These are phyloP conservation scores for Flaveria robusta DNA, from an alignment of 129 eudicot genomes.

Conservation along the genomic window DNA sequence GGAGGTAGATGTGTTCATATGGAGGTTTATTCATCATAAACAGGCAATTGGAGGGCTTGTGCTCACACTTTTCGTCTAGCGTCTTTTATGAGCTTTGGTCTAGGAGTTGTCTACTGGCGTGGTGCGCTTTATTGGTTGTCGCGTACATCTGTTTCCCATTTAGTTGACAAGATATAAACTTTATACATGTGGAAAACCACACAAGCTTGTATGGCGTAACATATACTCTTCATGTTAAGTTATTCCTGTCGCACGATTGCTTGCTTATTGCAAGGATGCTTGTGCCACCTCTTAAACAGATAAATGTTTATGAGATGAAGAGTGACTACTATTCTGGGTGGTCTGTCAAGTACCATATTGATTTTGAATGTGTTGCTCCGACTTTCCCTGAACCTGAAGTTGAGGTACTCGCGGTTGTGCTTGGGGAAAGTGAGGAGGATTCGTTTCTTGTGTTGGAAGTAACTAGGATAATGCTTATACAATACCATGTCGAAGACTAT, in stretches of 20 bases:
- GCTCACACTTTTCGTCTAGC: not conserved
- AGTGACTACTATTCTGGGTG: not conserved
- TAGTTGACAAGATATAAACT: not conserved
- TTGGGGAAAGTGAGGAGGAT: conserved; percentile 3
- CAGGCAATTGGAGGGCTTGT: not conserved
- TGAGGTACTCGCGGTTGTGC: not conserved
- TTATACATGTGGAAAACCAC: not conserved
- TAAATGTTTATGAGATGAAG: not conserved
- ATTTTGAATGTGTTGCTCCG: not conserved
- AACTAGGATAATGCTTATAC: not conserved
- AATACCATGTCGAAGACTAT: not conserved
- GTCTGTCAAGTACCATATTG: conserved; percentile 4
- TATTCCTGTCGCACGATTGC: not conserved
- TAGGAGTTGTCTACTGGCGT: not conserved
- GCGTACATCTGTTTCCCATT: not conserved
- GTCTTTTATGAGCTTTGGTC: not conserved
- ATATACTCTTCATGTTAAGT: not conserved
- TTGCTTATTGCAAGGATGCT: not conserved
- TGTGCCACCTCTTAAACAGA: not conserved
- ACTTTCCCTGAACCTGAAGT: not conserved
- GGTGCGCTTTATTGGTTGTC: conserved; percentile 3
- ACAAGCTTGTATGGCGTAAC: not conserved
- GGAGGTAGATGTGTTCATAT: not conserved
- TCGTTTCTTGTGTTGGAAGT: conserved; percentile 3
- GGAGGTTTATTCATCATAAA: conserved; percentile 10